phyloP scores from a whole-genome alignment of 2,329 filamentous ascomycete genomes.

The Fonsecaea monophora region DNA sequence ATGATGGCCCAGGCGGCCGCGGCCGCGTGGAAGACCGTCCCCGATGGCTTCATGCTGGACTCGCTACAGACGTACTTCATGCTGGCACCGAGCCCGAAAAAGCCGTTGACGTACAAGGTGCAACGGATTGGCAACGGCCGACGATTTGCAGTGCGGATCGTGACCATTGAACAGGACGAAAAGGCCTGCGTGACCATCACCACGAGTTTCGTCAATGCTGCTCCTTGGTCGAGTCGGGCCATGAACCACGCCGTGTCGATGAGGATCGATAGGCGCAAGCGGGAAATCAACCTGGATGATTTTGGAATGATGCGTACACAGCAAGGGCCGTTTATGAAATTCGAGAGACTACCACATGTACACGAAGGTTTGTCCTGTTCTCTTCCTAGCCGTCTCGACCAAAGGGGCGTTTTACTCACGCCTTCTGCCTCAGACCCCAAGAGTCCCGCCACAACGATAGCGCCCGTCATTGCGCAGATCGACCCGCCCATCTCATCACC shows the following conservation, averaged over 20 bases:
- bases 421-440: constrained; percentile 15
- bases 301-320: constrained; percentile 27
- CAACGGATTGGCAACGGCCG: constrained; percentile 35
- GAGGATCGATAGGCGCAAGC: constrained; percentile 19
- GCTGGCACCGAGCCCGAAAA: constrained; percentile 27
- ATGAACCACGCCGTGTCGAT: constrained; percentile 34
- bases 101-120: constrained; percentile 33
- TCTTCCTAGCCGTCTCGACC: neutral
- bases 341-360: constrained; percentile 36
- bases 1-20: constrained; percentile 38
- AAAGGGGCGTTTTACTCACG: neutral
- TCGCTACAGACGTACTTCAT: constrained; percentile 39
- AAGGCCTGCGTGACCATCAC: constrained; percentile 31
- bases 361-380: constrained; percentile 21
- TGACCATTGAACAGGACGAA: constrained; percentile 33
- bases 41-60: constrained; percentile 33
- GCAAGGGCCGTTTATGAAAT: constrained; percentile 38
- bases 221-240: constrained; percentile 33
- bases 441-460: constrained; percentile 30
- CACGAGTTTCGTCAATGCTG: constrained; percentile 32
- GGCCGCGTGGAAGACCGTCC: constrained; percentile 37
- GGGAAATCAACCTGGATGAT: constrained; percentile 38
- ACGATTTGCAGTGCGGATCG: constrained; percentile 34
- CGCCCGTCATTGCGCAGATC: constrained; percentile 35
- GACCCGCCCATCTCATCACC: constrained; percentile 32